Evolutionary conservation across 192 early-diverging fungal genomes (phyloP).

Genomic region (Backusella macrospora): DNA sequence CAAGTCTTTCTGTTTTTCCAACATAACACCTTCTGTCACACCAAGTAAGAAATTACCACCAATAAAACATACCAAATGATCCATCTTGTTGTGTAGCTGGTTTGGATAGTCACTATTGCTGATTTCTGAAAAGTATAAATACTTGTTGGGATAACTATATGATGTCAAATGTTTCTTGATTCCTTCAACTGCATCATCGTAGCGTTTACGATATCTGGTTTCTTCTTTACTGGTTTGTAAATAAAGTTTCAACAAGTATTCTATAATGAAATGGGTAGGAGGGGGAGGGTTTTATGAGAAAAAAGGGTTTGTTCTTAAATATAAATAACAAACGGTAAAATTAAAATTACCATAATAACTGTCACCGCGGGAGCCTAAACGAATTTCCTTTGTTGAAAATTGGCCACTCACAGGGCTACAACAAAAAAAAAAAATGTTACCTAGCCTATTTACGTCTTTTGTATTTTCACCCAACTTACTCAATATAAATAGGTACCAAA

Average conservation of each 20-base stretch:
- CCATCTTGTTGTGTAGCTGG: slow-evolving; percentile 70
- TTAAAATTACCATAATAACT: slow-evolving; percentile 81
- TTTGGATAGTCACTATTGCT: slow-evolving; percentile 24
- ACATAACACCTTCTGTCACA: slow-evolving; percentile 61
- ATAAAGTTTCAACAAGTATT: slow-evolving; percentile 93
- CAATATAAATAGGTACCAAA: slow-evolving; percentile 76
- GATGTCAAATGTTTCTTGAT: slow-evolving; percentile 68
- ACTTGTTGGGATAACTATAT: slow-evolving; percentile 56
- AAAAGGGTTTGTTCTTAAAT: neutral
- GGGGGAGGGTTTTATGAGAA: too few species aligned
- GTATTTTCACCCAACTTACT: slow-evolving; percentile 31
- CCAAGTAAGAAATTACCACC: slow-evolving; percentile 82
- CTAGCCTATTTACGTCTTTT: neutral
- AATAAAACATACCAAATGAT: slow-evolving; percentile 94
- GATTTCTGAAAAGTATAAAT: slow-evolving; percentile 72
- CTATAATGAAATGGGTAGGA: slow-evolving; percentile 42
- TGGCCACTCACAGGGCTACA: slow-evolving; percentile 55
- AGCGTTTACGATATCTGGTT: slow-evolving; percentile 66
- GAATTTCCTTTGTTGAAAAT: slow-evolving; percentile 60
- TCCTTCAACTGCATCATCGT: slow-evolving; percentile 61
- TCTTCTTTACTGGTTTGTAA: slow-evolving; percentile 69
- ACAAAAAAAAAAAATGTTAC: slow-evolving; percentile 4
- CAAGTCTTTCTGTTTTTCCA: slow-evolving; percentile 42
- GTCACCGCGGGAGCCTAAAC: slow-evolving; percentile 82
- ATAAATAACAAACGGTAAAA: neutral